phyloP scores from a whole-genome alignment of 345 rosid genomes.

The Ricinus communis region DNA sequence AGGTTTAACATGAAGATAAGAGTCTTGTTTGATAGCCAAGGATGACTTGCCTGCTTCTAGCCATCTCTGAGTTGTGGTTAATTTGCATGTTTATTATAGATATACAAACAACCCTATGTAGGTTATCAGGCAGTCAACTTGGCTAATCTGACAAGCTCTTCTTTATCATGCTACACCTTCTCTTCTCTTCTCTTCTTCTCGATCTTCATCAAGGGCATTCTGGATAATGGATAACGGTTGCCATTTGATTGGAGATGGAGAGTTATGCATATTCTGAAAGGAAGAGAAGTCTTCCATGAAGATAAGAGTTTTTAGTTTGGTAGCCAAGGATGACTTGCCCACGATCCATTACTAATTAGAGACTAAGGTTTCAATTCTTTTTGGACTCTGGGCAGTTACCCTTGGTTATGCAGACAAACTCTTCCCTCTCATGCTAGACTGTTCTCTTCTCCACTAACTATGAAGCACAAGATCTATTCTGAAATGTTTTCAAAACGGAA shows the following conservation, averaged over 20 bases:
- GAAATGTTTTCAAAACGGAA: too few species aligned
- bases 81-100: not conserved
- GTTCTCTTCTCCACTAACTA: not conserved
- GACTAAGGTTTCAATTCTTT: too few species aligned
- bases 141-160: conserved; percentile 23
- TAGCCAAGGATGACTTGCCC: conserved; percentile 27
- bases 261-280: not conserved
- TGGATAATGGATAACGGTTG: not conserved
- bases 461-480: too few species aligned
- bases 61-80: not conserved
- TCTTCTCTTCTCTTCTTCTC: not conserved
- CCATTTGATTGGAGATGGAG: not conserved
- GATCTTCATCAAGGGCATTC: not conserved
- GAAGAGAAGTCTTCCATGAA: conserved; percentile 15
- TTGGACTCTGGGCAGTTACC: conserved; percentile 14
- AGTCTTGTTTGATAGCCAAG: conserved; percentile 23
- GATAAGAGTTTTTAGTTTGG: conserved; percentile 13
- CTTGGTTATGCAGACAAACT: conserved; percentile 22
- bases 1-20: conserved; percentile 20
- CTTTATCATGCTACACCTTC: conserved; percentile 16
- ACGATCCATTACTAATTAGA: too few species aligned
- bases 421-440: conserved; percentile 17
- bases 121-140: conserved; percentile 23
- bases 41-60: conserved; percentile 23
- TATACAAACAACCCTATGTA: not conserved